Evolutionary conservation across 1,139 yeast species (phyloP).

Genomic region (Kurtzmaniella quercitrusa): DNA sequence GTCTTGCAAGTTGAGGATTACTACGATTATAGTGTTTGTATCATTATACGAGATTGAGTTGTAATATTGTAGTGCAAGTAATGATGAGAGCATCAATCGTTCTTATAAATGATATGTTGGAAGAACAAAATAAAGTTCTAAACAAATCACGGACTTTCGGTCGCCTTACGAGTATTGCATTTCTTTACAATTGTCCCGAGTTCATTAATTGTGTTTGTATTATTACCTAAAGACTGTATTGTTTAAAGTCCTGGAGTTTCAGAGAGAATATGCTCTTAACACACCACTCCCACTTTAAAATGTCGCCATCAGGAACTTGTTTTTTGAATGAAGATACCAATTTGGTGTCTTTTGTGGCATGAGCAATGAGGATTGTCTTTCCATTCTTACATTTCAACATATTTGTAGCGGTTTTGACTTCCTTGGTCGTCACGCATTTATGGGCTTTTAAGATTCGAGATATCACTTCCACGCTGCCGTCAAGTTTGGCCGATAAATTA

Average conservation of each 20-base stretch:
- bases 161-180: too few relatives aligned
- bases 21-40: slow-evolving; percentile 1
- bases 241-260: slow-evolving; percentile 24
- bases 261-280: slow-evolving; percentile 54
- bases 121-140: too few relatives aligned
- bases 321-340: slow-evolving; percentile 37
- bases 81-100: too few relatives aligned
- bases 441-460: slow-evolving; percentile 62
- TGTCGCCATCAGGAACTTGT: slow-evolving; percentile 22
- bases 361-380: slow-evolving; percentile 27
- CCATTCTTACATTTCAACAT: slow-evolving; percentile 13
- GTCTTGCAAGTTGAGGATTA: neutral
- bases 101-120: too few relatives aligned
- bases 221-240: slow-evolving; percentile 15
- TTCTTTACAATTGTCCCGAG: too few relatives aligned
- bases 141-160: too few relatives aligned
- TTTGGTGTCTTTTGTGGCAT: slow-evolving; percentile 42
- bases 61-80: too few relatives aligned
- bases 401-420: slow-evolving; percentile 20
- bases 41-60: neutral
- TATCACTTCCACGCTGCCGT: slow-evolving; percentile 65
- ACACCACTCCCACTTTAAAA: slow-evolving; percentile 70
- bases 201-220: too few relatives aligned
- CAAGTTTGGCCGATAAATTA: slow-evolving; percentile 56
- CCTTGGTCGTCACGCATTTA: slow-evolving; percentile 44